Evolutionary conservation across 371 early-diverging fungal genomes (phyloP).

Genomic region (Actinomucor elegans): DNA sequence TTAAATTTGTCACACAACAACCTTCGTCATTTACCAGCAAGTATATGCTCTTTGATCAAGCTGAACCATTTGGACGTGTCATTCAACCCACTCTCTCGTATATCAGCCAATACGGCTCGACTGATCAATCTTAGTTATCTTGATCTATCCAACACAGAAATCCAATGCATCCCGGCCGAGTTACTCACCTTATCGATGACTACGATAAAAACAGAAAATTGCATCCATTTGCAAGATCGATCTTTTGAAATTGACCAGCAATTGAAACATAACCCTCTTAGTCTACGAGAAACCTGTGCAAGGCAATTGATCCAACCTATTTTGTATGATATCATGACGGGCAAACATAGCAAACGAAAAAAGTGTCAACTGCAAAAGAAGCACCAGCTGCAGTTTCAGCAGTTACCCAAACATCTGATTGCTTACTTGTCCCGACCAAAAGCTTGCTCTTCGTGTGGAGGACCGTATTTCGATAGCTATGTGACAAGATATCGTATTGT

Average conservation of each 20-base stretch:
- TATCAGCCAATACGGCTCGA: conserved; percentile 24
- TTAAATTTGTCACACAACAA: conserved; percentile 39
- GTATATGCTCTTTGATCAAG: conserved; percentile 13
- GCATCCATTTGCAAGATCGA: conserved; percentile 23
- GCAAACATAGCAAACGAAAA: conserved; percentile 44
- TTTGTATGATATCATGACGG: conserved; percentile 47
- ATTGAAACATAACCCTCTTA: conserved; percentile 40
- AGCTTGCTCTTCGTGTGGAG: conserved; percentile 84
- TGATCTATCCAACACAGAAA: conserved; percentile 30
- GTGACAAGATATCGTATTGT: conserved; percentile 63
- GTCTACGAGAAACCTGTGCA: conserved; percentile 74
- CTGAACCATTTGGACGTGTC: conserved; percentile 45
- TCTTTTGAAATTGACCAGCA: conserved; percentile 24
- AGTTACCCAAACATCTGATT: conserved; percentile 52
- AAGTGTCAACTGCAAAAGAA: not conserved
- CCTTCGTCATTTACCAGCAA: conserved; percentile 15
- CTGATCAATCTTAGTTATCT: conserved; percentile 16
- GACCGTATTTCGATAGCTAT: conserved; percentile 77
- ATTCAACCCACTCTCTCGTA: conserved; percentile 55
- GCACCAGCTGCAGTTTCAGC: conserved; percentile 1
- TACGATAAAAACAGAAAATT: conserved; percentile 23
- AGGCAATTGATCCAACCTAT: conserved; percentile 68
- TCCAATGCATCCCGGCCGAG: conserved; percentile 36
- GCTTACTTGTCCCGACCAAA: conserved; percentile 65
- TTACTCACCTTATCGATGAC: conserved; percentile 18